Base-by-base conservation (phyloP, 192 early-diverging fungal species). In the Hyaloraphidium curvatum region DNA sequence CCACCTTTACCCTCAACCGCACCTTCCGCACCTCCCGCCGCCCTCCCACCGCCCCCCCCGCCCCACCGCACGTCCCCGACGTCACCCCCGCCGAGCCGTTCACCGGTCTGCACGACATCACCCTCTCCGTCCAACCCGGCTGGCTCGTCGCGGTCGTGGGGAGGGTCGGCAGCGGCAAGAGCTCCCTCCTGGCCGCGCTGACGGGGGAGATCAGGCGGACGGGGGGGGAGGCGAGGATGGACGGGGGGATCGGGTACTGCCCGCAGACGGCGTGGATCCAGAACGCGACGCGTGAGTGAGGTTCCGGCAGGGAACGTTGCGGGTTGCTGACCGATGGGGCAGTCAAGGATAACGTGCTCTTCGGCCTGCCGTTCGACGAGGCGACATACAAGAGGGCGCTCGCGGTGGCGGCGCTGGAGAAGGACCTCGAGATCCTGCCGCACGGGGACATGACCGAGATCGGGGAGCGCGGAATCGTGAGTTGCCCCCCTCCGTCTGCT, bases 371-470 rank as follows among this genome's bases (percentile, higher is more conserved):
- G 5, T 93, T 74, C 56, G 77, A 90, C 52, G 62, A 72, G 39
- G 70, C 67, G 16, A 75, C 81, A 3, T 98, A 98, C 60, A 63
- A 76, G 28, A 67, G 77, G 43, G 87, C 90, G 1, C 61, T 98
- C 28, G 65, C 76, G 2, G 80, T 79, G 50, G 94, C 89, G 22
- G 91, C 92, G n/a, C 68, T 98, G 9, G 68, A 66, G 9, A 72
- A 78, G n/a, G 95, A 98, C 71, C 67, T 98, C 30, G 79, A 78
- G 16, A 84, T 89, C 14, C 62, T 96, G 43, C 67, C 80, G 11
- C 81, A 73, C 17, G 91, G 91, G 9, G 95, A 98, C 65, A 61
- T 78, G 63, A 90, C 87, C 4, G 43, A 48, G 25, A 48, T 48
- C 25, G 43, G 43, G 17, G 43, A 48, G 43, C 43, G 43, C 43